Base-by-base conservation (phyloP, 345 rosid genomes). In the Arabis alpina region DNA sequence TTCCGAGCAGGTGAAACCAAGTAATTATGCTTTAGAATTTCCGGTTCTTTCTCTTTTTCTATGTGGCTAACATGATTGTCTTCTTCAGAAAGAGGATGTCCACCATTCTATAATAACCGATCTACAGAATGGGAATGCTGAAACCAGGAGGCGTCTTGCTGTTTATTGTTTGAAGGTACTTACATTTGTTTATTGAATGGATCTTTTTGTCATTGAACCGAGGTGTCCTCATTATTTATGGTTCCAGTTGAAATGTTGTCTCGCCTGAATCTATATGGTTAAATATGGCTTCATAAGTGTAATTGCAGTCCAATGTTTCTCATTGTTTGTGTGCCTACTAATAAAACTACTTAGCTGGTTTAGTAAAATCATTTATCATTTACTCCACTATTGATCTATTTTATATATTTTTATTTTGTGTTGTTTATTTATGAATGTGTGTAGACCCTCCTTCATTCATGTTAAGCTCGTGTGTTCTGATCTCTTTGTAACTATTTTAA, bases 91-190 rank as follows among this genome's bases (percentile, higher is more conserved):
- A 81, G 99, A 94, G 84, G 97, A 94, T 81, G 97, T 94, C 66
- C 99, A 94, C 77, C 97, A 91, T 82, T 94, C 99, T 69, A 94
- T 94, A 64, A 91, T 94, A 80, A 86, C 99, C 37, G 97, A 94
- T 81, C 99, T 94, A 75, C 99, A 94, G 84, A 91, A 88, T 73
- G 97, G 99, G 66, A 94, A 91, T 86, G 86, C 99, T 8, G 97
- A 91, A 83, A 94, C 97, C 4, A 88, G 99, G 85, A 89, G 97
- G 76, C 91, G 97, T 51, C 97, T 94, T 82, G 97, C 99, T 61
- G 97, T 94, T 23, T 94, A 91, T 79, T 94, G 99, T 83, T 72
- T 94, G 82, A 94, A 94, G 97, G 99, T 90, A 72, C 65, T 28
- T 56, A 43, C 41, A 67, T 72, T 64, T 47, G 12, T 23, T 72